Evolutionary conservation across 495 filamentous ascomycete species (phyloP).

Genomic region (Sabuloglossum arenarium): DNA sequence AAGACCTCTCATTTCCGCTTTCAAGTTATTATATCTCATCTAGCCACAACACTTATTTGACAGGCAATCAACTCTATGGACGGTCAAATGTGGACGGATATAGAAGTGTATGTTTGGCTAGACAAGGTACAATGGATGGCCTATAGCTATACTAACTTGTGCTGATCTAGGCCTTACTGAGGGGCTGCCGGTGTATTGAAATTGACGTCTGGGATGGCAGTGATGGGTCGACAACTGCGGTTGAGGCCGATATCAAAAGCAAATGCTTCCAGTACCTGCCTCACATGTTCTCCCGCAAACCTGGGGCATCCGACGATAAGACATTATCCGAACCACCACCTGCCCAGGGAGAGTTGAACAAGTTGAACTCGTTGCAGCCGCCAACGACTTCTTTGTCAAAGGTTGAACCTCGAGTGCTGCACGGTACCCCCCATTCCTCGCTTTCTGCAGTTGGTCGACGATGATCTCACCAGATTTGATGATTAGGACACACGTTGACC

Average conservation of each 20-base stretch:
- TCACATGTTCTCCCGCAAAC: neutral
- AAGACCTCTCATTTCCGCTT: constrained; percentile 43
- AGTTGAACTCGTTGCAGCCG: neutral
- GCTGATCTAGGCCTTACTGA: constrained; percentile 35
- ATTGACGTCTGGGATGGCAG: constrained; percentile 90
- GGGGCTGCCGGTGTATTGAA: constrained; percentile 84
- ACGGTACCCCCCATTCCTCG: neutral
- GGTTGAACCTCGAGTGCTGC: constrained; percentile 3
- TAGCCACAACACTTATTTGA: constrained; percentile 90
- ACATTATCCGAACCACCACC: neutral
- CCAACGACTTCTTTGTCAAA: neutral
- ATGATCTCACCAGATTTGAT: constrained; percentile 32
- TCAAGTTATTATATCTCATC: constrained; percentile 81
- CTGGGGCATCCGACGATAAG: neutral
- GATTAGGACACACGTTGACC: constrained; percentile 82
- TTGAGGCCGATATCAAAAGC: constrained; percentile 5
- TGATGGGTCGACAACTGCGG: neutral
- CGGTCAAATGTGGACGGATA: constrained; percentile 65
- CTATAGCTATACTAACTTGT: constrained; percentile 4
- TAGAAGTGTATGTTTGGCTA: constrained; percentile 34
- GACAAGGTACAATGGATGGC: neutral
- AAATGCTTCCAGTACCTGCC: neutral
- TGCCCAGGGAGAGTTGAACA: neutral
- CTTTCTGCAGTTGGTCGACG: neutral
- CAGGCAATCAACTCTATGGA: constrained; percentile 78